A percentile compares a stretch with the other conserved stretches of the same genome.
Conservation (phyloP, 371 early-diverging fungal genomes). For the Circinella umbellata region DNA sequence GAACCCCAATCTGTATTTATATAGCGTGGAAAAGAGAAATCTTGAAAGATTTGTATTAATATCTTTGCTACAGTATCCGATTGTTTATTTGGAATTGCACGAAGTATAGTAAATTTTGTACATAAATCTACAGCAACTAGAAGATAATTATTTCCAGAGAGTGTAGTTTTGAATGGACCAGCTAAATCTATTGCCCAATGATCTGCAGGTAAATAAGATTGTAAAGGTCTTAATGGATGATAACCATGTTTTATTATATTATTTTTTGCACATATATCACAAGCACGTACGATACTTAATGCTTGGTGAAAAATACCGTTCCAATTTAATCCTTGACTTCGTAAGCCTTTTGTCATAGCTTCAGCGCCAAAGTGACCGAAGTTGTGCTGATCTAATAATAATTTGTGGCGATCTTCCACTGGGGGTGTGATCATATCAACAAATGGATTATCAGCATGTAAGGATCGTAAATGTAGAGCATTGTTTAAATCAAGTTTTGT, state of each 20-base stretch:
- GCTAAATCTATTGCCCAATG: constrained; percentile 6
- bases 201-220: not conserved
- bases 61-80: no score
- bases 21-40: no score
- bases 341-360: not conserved
- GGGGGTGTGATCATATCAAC: not conserved
- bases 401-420: not conserved
- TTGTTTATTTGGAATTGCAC: no score
- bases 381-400: not conserved
- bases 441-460: not conserved
- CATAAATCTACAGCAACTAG: no score
- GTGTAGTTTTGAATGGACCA: no score
- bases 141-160: no score
- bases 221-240: not conserved
- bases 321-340: not conserved
- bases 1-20: no score
- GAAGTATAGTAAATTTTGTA: no score
- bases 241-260: constrained; percentile 4
- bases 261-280: not conserved
- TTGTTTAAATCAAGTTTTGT: not conserved
- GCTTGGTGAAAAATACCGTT: not conserved
- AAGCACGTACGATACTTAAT: not conserved
- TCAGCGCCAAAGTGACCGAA: constrained; percentile 13
- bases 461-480: not conserved
- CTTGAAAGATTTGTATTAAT: no score